phyloP scores from a whole-genome alignment of 83 land plant genomes.

The Larix sibirica region DNA sequence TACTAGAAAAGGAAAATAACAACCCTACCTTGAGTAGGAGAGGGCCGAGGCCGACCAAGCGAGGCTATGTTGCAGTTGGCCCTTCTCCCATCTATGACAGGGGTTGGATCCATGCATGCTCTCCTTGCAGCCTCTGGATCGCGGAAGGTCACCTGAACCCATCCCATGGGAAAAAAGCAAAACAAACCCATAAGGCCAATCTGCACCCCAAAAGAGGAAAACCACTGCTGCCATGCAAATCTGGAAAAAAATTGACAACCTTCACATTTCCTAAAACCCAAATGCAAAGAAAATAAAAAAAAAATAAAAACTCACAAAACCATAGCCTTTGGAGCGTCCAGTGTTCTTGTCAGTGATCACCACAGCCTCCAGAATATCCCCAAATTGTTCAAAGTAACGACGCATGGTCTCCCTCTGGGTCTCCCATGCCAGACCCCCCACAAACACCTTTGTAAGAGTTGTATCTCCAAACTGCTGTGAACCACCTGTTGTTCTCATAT shows the following conservation, averaged over 20 bases:
- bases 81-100: conserved; percentile 31
- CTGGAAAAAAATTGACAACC: not conserved
- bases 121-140: conserved; percentile 32
- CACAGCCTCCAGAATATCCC: conserved; percentile 21
- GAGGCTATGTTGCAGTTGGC: conserved; percentile 32
- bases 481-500: conserved; percentile 14
- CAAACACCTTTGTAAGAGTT: conserved; percentile 38
- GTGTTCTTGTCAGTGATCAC: conserved; percentile 28
- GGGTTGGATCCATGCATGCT: conserved; percentile 28
- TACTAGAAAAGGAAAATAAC: not conserved
- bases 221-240: too few relatives aligned
- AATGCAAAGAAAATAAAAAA: not conserved
- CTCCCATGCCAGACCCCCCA: conserved; percentile 37
- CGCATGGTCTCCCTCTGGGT: conserved; percentile 33
- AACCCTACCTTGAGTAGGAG: conserved; percentile 16
- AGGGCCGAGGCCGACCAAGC: conserved; percentile 20
- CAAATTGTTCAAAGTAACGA: conserved; percentile 39
- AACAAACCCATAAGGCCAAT: not conserved
- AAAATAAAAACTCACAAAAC: conserved; percentile 35
- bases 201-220: not conserved
- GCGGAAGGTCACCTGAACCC: conserved; percentile 33
- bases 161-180: not conserved
- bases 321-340: conserved; percentile 39
- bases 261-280: not conserved
- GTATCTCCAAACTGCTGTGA: conserved; percentile 34